Evolutionary conservation across 495 filamentous ascomycete genomes (phyloP).

Genomic region (Penicillium daleae): DNA sequence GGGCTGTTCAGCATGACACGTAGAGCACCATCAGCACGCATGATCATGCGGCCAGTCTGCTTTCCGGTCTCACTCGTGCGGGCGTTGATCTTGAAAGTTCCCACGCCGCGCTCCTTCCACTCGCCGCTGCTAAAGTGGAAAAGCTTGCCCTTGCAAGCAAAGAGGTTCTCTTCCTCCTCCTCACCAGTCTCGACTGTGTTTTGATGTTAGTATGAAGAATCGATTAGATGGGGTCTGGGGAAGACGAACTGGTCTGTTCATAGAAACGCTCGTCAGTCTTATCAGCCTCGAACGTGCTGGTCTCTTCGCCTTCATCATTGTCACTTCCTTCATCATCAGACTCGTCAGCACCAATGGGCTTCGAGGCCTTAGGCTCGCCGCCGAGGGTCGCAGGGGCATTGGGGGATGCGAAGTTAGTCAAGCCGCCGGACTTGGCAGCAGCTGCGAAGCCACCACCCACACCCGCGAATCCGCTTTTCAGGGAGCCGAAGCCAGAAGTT

Average conservation of each 20-base stretch:
- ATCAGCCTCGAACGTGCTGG: conserved; percentile 52
- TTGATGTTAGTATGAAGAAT: conserved; percentile 16
- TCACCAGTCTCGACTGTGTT: conserved; percentile 74
- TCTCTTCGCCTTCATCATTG: conserved; percentile 46
- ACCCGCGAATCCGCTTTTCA: conserved; percentile 51
- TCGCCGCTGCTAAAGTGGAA: conserved; percentile 70
- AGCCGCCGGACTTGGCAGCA: conserved; percentile 51
- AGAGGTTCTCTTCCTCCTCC: conserved; percentile 63
- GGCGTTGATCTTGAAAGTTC: conserved; percentile 82
- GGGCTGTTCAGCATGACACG: conserved; percentile 86
- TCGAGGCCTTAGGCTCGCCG: conserved; percentile 60
- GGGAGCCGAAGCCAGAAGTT: conserved; percentile 40
- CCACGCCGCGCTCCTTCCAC: conserved; percentile 89
- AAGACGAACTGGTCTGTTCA: conserved; percentile 65
- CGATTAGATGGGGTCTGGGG: background rate
- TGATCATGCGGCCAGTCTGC: conserved; percentile 70
- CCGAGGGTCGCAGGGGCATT: conserved; percentile 56
- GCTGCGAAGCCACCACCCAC: conserved; percentile 59
- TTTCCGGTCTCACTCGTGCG: conserved; percentile 52
- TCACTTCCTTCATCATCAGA: conserved; percentile 62
- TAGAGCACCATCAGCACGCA: conserved; percentile 83
- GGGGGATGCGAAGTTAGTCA: conserved; percentile 72
- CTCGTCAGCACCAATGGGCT: conserved; percentile 72
- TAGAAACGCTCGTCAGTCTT: conserved; percentile 69
- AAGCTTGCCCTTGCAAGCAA: conserved; percentile 73